Conservation (phyloP, 1,284 basidiomycete species). For the Leucoagaricus sp. region DNA sequence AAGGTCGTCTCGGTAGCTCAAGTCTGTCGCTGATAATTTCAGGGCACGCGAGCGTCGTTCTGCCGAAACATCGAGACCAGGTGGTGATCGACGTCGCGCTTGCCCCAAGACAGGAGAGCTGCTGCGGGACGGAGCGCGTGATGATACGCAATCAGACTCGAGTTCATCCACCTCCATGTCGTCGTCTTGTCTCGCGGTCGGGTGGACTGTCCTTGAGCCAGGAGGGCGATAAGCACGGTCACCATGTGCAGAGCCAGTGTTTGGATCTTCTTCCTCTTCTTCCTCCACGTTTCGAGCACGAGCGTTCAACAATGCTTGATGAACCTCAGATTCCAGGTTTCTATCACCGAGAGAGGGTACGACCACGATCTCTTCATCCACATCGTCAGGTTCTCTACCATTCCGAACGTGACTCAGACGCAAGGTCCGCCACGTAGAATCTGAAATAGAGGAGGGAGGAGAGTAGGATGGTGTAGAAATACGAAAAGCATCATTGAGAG, state of each 20-base stretch:
- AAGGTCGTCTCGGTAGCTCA: conserved; percentile 42
- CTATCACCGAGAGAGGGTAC: conserved; percentile 59
- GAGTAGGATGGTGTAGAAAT: conserved; percentile 39
- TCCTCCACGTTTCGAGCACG: conserved; percentile 38
- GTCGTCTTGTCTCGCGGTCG: conserved; percentile 16
- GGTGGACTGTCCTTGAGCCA: conserved; percentile 16
- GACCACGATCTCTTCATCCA: conserved; percentile 46
- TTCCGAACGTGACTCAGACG: conserved; percentile 18
- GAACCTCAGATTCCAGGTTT: conserved; percentile 61
- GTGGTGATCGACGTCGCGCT: neutral
- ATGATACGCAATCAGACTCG: conserved; percentile 25
- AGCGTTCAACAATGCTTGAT: conserved; percentile 51
- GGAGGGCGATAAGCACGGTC: conserved; percentile 31
- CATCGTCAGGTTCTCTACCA: conserved; percentile 28
- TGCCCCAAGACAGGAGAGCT: conserved; percentile 10
- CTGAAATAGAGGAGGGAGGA: conserved; percentile 38
- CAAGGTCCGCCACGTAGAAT: conserved; percentile 40
- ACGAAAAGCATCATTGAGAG: conserved; percentile 58
- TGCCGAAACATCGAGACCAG: conserved; percentile 16
- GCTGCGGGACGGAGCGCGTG: conserved; percentile 29
- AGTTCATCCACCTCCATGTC: conserved; percentile 29
- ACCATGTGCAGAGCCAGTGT: conserved; percentile 31
- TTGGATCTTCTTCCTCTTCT: conserved; percentile 30
- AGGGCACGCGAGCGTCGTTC: conserved; percentile 1
- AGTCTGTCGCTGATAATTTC: conserved; percentile 10